Conservation (phyloP, 495 filamentous ascomycete genomes). For the Podospora pseudopauciseta region DNA sequence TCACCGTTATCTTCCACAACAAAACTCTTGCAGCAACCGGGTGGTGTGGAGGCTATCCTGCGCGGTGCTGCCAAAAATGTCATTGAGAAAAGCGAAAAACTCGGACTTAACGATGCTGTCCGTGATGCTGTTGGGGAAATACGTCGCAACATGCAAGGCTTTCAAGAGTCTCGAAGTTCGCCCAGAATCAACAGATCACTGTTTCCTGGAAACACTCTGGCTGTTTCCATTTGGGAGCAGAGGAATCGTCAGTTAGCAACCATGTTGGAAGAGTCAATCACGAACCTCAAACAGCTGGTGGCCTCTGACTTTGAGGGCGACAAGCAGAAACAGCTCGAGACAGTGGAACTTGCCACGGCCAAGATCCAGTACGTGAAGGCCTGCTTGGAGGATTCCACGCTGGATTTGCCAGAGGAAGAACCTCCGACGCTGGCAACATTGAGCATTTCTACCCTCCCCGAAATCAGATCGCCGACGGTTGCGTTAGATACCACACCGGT, state of each 20-base stretch:
- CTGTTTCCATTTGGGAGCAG: conserved; percentile 54
- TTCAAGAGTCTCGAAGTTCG: conserved; percentile 42
- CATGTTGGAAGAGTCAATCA: conserved; percentile 67
- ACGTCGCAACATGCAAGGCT: conserved; percentile 43
- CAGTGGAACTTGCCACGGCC: conserved; percentile 62
- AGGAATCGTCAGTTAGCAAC: conserved; percentile 70
- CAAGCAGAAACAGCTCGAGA: conserved; percentile 38
- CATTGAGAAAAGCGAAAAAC: conserved; percentile 75
- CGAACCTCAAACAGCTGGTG: conserved; percentile 57
- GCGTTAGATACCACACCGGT: conserved; percentile 35
- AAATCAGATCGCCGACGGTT: conserved; percentile 28
- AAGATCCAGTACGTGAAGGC: conserved; percentile 76
- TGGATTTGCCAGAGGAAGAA: conserved; percentile 52
- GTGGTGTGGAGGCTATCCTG: conserved; percentile 70
- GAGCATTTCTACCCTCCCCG: conserved; percentile 22
- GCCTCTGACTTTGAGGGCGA: conserved; percentile 36
- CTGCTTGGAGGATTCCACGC: conserved; percentile 63
- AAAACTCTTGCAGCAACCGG: conserved; percentile 57
- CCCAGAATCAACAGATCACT: conserved; percentile 26
- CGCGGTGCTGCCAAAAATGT: conserved; percentile 84
- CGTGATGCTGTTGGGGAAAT: conserved; percentile 86
- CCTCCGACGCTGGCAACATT: conserved; percentile 24
- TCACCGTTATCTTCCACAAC: conserved; percentile 56
- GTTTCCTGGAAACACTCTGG: conserved; percentile 23
- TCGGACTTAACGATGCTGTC: conserved; percentile 86